These are phyloP conservation scores for Microsporum canis DNA, from an alignment of 2,329 filamentous ascomycete genomes.

Conservation along the genomic window DNA sequence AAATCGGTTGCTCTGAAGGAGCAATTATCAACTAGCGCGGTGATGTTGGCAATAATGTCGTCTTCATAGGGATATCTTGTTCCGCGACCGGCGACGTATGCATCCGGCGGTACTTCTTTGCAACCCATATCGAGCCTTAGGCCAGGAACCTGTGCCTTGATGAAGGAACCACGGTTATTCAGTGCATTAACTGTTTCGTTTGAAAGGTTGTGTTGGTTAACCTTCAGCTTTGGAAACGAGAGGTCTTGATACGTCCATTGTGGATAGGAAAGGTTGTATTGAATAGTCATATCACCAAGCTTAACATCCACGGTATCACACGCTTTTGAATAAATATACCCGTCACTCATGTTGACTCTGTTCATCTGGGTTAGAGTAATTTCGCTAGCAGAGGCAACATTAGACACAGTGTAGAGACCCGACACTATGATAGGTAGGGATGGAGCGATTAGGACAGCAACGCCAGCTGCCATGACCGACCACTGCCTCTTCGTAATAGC, in stretches of 20 bases:
- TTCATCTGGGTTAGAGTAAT: background rate
- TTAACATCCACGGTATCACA: background rate
- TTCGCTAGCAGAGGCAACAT: background rate
- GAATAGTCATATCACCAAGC: background rate
- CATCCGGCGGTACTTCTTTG: background rate
- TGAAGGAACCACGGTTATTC: background rate
- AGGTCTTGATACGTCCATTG: constrained; percentile 6
- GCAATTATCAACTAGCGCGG: no score
- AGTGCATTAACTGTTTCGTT: background rate
- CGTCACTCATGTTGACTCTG: background rate
- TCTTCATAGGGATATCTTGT: background rate
- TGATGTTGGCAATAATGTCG: no score
- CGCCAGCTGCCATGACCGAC: background rate
- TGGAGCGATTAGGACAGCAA: background rate
- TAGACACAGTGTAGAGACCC: background rate
- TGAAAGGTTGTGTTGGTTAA: background rate
- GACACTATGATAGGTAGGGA: background rate
- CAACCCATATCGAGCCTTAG: background rate
- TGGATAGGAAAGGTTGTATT: background rate
- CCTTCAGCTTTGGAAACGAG: background rate
- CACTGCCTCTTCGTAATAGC: background rate
- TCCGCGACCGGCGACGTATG: background rate
- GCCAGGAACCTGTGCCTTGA: background rate
- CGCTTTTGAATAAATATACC: no score
- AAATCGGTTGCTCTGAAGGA: no score